Evolutionary conservation across 140 eudicot species (phyloP), one percentile per base, ranked within the genome.

Genomic region (Anethum foeniculum): DNA sequence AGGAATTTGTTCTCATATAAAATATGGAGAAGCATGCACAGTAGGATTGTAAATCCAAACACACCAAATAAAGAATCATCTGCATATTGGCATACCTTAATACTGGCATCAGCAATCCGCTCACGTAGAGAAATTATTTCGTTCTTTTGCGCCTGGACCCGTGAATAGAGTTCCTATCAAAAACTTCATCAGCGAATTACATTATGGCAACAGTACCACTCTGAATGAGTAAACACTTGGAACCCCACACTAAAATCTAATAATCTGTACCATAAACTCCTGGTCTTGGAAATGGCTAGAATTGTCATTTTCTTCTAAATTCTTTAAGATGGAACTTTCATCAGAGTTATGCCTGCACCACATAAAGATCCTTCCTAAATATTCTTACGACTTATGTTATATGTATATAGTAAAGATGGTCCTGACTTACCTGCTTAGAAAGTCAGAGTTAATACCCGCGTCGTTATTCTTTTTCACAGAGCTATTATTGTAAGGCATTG

Each of bases 61-160:
- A 48, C 14, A 48, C 44, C 19, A 38, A 34, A 80, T 19, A 73
- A 74, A 75, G 72, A 25, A 62, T 74, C 75, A 34, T 38, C 44
- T 43, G n/a, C 11, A 75, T 30, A 74, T 77, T 43, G 67, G 38
- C 68, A 58, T 88, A 94, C 98, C 92, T 82, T 86, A 67, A 88
- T 84, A 87, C 91, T 86, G 78, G 97, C 91, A 84, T 81, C 85
- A 77, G 94, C 82, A 83, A 94, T 89, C 79, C 88, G 91, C 85
- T 86, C 88, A 67, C 90, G 85, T 23, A 94, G 96, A 84, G 76
- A 67, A 82, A 68, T 80, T 56, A 92, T 85, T 87, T 94, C 98
- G 75, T 88, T 86, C 80, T 89, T 87, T 86, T 90, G 96, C 60
- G 89, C 90, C 85, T 85, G 85, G 71, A 75, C 84, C 77, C 86